Evolutionary conservation across 2,329 filamentous ascomycete genomes (phyloP).

Genomic region (Epichloe hybrida): DNA sequence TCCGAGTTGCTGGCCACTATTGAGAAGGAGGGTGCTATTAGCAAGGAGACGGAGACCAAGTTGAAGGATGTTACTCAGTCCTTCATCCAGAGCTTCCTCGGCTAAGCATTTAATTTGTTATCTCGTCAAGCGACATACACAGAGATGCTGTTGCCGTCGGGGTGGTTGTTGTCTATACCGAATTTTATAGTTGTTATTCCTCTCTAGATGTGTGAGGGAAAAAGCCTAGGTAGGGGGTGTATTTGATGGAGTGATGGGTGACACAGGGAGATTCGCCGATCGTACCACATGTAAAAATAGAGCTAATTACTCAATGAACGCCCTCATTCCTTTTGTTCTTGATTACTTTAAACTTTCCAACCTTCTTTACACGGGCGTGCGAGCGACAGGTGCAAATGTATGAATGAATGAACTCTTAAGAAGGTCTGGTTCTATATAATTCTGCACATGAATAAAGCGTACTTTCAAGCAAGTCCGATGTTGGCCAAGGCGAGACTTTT

Average conservation of each 20-base stretch:
- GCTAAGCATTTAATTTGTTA: constrained; percentile 29
- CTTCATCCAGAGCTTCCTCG: constrained; percentile 90
- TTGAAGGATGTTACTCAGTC: constrained; percentile 60
- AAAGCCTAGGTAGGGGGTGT: constrained; percentile 27
- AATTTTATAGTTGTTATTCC: constrained; percentile 23
- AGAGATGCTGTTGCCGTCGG: constrained; percentile 16
- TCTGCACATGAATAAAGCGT: too few species aligned
- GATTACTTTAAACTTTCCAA: constrained; percentile 5
- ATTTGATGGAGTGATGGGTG: constrained; percentile 33
- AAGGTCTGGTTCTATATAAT: too few species aligned
- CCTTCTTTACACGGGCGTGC: neutral
- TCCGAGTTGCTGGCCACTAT: constrained; percentile 70
- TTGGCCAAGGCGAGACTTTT: too few species aligned
- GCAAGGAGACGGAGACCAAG: constrained; percentile 82
- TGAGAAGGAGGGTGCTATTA: constrained; percentile 88
- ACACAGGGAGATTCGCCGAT: constrained; percentile 31
- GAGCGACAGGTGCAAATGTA: neutral
- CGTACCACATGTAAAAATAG: constrained; percentile 49
- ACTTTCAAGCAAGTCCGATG: too few species aligned
- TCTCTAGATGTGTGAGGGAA: constrained; percentile 31
- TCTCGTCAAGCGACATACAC: constrained; percentile 18
- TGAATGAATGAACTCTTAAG: neutral
- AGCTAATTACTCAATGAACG: constrained; percentile 46
- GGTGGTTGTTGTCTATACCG: constrained; percentile 38
- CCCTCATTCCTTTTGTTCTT: constrained; percentile 47